Evolutionary conservation across 352 stramenopile genomes (phyloP), one percentile per base, ranked within the genome.

Genomic region (Pythium vanterpoolii): DNA sequence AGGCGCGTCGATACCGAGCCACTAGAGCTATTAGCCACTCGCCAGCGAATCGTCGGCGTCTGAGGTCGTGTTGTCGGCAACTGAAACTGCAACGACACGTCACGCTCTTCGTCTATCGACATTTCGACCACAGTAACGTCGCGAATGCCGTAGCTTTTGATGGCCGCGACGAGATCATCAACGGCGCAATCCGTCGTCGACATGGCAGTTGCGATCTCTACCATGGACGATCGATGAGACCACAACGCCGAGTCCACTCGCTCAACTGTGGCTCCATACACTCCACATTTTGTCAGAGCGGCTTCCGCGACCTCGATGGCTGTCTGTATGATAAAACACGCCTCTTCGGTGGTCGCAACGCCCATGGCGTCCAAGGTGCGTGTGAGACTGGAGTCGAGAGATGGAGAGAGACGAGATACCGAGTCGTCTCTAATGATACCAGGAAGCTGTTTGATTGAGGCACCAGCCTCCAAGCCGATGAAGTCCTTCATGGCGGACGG

Each of bases 141-240:
- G 2, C 18, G 28, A 18, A 55, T 33, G 11, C 58, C 49, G 18
- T n/a, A 34, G n/a, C 23, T 39, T 38, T 30, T 11, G 11, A 58
- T 34, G 5, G 50, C 59, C 26, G 13, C 21, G 16, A 61, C 26
- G 11, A 60, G 23, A 16, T 56, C 34, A 2, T 44, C 27, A 6
- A 23, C 19, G 10, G 27, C 24, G 16, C 34, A 39, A 10, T 43
- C 13, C 1, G 18, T 18, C 28, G 30, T 21, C 16, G 48, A 28
- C 4, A 44, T 27, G 23, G 30, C 10, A 5, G 45, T 45, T 3
- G 43, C 46, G 27, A 73, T 64, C 6, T 66, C 62, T 0, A 76
- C 30, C 16, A 60, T 13, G 9, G 18, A 19, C 1, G 49, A 23
- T 8, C 50, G 59, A 19, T 49, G 43, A 2, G n/a, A 46, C 50